Percentiles rank a stretch among this genome's conserved stretches.
Conservation (phyloP, 148 eudicot species). For the Nyssa sinensis region DNA sequence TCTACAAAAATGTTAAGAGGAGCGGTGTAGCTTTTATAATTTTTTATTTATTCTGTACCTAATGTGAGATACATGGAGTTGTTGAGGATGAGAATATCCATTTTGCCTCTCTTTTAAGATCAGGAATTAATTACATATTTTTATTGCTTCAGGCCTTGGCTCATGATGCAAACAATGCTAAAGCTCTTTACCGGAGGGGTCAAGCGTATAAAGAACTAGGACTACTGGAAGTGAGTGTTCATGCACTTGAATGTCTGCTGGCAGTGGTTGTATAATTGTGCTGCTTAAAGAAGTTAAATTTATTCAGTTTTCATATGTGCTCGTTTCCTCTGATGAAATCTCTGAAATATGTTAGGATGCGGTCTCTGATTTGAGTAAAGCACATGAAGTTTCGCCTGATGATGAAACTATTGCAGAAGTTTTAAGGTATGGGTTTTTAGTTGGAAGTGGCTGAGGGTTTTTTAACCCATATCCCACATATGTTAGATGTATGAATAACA, state of each 20-base stretch:
- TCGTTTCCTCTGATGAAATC: slow-evolving; percentile 2
- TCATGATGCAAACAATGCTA: slow-evolving; percentile 69
- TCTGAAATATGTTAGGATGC: slow-evolving; percentile 35
- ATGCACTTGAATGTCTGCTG: not conserved
- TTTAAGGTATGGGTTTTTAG: slow-evolving; percentile 47
- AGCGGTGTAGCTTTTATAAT: not conserved
- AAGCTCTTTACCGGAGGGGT: slow-evolving; percentile 93
- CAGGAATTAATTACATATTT: not conserved
- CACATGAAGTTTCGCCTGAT: slow-evolving; percentile 83
- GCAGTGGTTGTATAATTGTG: slow-evolving; percentile 13
- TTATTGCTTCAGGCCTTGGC: slow-evolving; percentile 59
- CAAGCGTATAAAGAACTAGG: slow-evolving; percentile 89
- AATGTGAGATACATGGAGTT: slow-evolving; percentile 1
- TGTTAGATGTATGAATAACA: not conserved
- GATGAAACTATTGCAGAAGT: slow-evolving; percentile 92
- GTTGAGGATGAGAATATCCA: not conserved
- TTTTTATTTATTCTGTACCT: not conserved
- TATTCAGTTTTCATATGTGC: slow-evolving; percentile 1
- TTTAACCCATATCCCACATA: not conserved
- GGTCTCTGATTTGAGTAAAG: slow-evolving; percentile 71
- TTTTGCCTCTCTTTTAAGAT: not conserved
- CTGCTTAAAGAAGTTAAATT: slow-evolving; percentile 16
- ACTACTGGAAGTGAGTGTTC: slow-evolving; percentile 57
- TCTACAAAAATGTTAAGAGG: not conserved
- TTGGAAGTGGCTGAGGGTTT: not conserved